Evolutionary conservation across 2,329 filamentous ascomycete genomes (phyloP), one percentile per base, ranked within the genome.

Genomic region (Paracorniculantispora psalliotae): DNA sequence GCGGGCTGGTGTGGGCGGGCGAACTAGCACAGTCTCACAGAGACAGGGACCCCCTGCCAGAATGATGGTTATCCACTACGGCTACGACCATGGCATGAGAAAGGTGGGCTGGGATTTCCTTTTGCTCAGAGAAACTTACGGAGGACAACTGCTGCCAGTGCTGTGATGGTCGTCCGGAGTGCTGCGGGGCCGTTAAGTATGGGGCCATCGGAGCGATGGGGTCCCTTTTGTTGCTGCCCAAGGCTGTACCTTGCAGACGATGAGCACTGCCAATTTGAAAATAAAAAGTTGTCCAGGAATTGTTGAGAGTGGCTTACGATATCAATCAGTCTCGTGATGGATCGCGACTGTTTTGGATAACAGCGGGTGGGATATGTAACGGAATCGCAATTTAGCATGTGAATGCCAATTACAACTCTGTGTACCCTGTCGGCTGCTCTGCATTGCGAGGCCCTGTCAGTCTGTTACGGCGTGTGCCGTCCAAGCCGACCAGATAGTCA

Each of bases 121-220:
- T 33, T 33, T 33, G 6, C 30, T 33, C 30, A 33, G 6, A 33
- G 30, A 12, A 33, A 12, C 30, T 33, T 12, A 33, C 6, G 12
- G 12, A 33, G 30, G 30, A 33, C 30, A 33, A 12, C 6, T n/a
- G n/a, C n/a, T n/a, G 30, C 6, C 15, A 26, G 17, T 8, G 21
- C 21, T 52, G 33, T 33, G 15, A 25, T 23, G 35, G 35, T 39
- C 50, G 48, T 41, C 50, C 50, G 50, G 35, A 41, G 33, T 12
- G 23, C 50, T 53, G 37, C 21, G 50, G 50, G 50, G 50, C 50
- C 50, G 50, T 41, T 19, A 19, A 41, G 12, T 53, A 53, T 43
- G 50, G 50, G 35, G 25, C 35, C 33, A 33, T 3, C 23, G 43
- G 43, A 10, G 43, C 21, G 6, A 23, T 21, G n/a, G 28, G 19